Base-by-base conservation (phyloP, 169 alveolate genomes). In the Plasmodium falciparum region DNA sequence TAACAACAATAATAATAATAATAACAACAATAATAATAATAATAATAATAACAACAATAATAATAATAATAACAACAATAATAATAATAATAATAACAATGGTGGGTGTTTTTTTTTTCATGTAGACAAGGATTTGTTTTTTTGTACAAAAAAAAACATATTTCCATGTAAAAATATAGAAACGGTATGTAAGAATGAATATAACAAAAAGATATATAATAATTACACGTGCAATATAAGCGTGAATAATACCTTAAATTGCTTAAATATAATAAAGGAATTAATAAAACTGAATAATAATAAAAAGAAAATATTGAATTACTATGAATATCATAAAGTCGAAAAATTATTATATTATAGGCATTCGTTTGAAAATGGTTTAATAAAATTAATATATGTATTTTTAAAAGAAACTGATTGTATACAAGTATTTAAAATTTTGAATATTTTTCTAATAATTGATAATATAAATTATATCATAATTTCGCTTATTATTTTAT, bases 291-390 rank as follows among this genome's bases (percentile, higher is more conserved):
- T 86, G 45, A 86, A 86, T 86, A 50, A 86, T 86, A 50, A 39
- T 3, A 73, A 65, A 54, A 56, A 72, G 39, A 86, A 43, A 20
- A 24, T 86, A 43, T 63, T 86, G 50, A 86, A 24, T 22, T 29
- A 65, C 15, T 61, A 61, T 22, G 88, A 70, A 49, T 26, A 86
- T 1, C 47, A 67, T 17, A 70, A 72, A 20, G 54, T 86, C 8
- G 92, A 86, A 29, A 70, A 86, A 54, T 66, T 86, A 22, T 39
- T 86, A 50, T 86, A 86, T 66, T 86, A 71, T 67, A 86, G 62
- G 22, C 88, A 86, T 39, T 72, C 92, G 0, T 86, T 70, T 72
- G 92, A 86, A 43, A 86, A 63, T 39, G 92, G 92, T n/a, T 66
- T 86, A 43, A 73, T 61, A 20, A 39, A 86, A 54, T 61, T 71